Base-by-base conservation (phyloP, 768 basidiomycete species). In the Trametes cinnabarina region DNA sequence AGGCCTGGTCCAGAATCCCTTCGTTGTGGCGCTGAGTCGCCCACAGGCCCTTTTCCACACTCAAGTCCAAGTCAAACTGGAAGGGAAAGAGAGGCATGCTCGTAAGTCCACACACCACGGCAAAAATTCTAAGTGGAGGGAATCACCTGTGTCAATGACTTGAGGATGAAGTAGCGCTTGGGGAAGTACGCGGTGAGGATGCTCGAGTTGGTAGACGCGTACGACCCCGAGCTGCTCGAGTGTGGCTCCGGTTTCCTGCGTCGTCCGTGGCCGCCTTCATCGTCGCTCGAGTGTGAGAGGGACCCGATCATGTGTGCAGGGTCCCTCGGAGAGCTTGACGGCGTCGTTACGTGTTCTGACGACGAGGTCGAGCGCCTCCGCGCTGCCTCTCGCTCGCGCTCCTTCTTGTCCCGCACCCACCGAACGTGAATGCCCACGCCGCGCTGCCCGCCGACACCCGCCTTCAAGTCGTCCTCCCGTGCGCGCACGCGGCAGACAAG, bases 11-110 rank as follows among this genome's bases (percentile, higher is more conserved):
- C 15, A 97, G 77, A 47, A 96, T 85, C 9, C 83, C 84, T 72
- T 97, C 93, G 66, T 96, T 97, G 73, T 96, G 94, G 64, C 78
- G 81, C 73, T 98, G 96, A 1, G 95, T 98, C 43, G 91, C 89
- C 96, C 96, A 98, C 2, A 90, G 53, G 1, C 90, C 88, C 14
- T 80, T 81, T 68, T 88, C 77, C 23, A 92, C 85, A 69, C 91
- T 93, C 32, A 89, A 73, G 63, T 94, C 87, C 67, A 94, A 73
- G 71, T 92, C 90, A 58, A 78, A 79, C 92, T 93, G 65, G 8
- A 4, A 47, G 47, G 23, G 51, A 19, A 32, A 19, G 28, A 32
- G 6, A 7, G n/a, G 30, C 30, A 12, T 32, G 30, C 47, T 41
- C 39, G 42, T 60, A 20, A 28, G 9, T 22, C 11, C 25, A 6